Base-by-base conservation (phyloP, 306 rosid species). In the Prunus davidiana region DNA sequence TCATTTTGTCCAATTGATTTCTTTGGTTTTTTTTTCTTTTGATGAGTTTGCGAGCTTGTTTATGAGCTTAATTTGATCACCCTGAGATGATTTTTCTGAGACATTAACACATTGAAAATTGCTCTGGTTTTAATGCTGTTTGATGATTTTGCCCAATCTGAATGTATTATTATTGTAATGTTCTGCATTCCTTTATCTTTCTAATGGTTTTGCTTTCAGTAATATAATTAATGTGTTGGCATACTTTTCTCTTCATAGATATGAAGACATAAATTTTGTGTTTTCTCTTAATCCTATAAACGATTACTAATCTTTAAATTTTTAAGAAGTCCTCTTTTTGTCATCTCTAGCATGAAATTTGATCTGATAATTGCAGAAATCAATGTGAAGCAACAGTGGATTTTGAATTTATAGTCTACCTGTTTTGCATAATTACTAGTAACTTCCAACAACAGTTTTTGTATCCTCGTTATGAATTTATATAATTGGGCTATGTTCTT, bases 1-100 rank as follows among this genome's bases (percentile, higher is more conserved):
- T 75, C n/a, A 13, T 62, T 69, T 74, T 66, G 43, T 69, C n/a
- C 49, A 58, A 27, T 64, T 32, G 55, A 25, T 38, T 38, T 6
- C 2, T 7, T 38, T 34, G 2, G 5, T 1, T 24, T 24, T 38
- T 38, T 38, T 25, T 34, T 45, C 6, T 2, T 28, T n/a, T 9
- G 22, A 2, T 63, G 22, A 3, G n/a, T 64, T 43, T 68, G 16
- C 22, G 22, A 68, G 73, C 12, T 7, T 30, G 20, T 61, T 63
- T 43, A 12, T 28, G 43, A 49, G 43, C 41, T 5, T 63, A 46
- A 46, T 6, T 22, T 13, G 38, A 22, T 67, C 19, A n/a, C 0
- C 0, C 20, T 67, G 38, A 7, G 56, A 24, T 22, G 32, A 24
- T 12, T 46, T 46, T 3, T 14, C 27, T 19, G 47, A 30, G 63